phyloP scores from a whole-genome alignment of 352 stramenopile species.

The Globisporangium nagaii region DNA sequence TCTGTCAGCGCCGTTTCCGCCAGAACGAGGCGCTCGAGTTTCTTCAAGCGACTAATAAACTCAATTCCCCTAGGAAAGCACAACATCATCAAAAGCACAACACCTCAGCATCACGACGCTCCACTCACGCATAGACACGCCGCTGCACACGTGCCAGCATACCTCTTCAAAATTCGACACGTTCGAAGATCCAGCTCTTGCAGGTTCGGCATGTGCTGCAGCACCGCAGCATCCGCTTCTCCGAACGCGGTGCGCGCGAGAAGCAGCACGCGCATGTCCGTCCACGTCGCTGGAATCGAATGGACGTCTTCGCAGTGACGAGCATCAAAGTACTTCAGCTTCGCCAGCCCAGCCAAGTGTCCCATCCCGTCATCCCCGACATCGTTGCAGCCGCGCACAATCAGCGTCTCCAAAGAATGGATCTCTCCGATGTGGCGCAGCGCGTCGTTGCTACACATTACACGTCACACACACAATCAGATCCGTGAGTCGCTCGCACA shows the following conservation, averaged over 20 bases:
- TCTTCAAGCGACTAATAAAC: slow-evolving; percentile 52
- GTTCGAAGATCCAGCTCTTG: slow-evolving; percentile 60
- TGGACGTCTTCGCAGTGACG: slow-evolving; percentile 59
- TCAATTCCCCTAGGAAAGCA: slow-evolving; percentile 36
- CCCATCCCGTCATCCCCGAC: slow-evolving; percentile 30
- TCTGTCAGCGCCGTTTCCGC: slow-evolving; percentile 60
- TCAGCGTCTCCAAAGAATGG: slow-evolving; percentile 27
- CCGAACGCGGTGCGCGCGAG: slow-evolving; percentile 56
- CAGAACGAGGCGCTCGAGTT: slow-evolving; percentile 52
- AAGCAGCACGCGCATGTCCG: slow-evolving; percentile 42
- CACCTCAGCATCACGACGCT: background rate
- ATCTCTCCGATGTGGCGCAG: slow-evolving; percentile 30
- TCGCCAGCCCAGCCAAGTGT: slow-evolving; percentile 20
- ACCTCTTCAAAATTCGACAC: slow-evolving; percentile 72
- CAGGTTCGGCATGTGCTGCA: slow-evolving; percentile 44
- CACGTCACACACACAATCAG: background rate
- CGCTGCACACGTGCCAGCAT: background rate
- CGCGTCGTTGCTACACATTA: slow-evolving; percentile 19
- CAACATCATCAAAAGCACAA: background rate
- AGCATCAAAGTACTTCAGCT: slow-evolving; percentile 60
- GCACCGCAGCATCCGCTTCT: slow-evolving; percentile 50
- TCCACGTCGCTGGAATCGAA: slow-evolving; percentile 48
- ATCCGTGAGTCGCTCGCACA: too few relatives aligned
- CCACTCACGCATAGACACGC: too few relatives aligned
- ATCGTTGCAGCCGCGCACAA: slow-evolving; percentile 39